Evolutionary conservation across 1,139 yeast species (phyloP).

Genomic region (Yamadazyma friedrichii): DNA sequence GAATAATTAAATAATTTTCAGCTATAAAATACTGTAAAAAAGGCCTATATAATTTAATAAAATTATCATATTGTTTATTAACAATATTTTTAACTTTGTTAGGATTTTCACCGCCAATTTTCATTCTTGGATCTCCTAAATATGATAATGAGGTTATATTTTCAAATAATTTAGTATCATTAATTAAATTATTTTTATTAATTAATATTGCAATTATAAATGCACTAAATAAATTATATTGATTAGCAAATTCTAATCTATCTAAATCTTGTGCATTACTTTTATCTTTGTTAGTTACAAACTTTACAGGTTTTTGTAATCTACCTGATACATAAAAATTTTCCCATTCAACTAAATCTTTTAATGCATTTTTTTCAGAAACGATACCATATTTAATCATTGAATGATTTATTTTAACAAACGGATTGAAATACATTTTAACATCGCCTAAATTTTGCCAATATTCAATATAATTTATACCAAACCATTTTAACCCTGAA

Average conservation of each 20-base stretch:
- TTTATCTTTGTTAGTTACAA: constrained; percentile 52
- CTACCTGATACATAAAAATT: constrained; percentile 89
- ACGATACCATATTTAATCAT: constrained; percentile 87
- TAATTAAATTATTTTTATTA: constrained; percentile 32
- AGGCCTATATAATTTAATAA: constrained; percentile 72
- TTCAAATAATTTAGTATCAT: constrained; percentile 67
- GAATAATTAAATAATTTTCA: constrained; percentile 19
- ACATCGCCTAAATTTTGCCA: constrained; percentile 73
- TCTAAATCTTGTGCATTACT: neutral
- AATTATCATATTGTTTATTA: constrained; percentile 64
- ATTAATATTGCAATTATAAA: constrained; percentile 67
- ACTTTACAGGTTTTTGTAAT: constrained; percentile 88
- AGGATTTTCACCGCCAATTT: constrained; percentile 89
- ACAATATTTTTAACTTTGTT: constrained; percentile 85
- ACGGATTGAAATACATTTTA: constrained; percentile 94
- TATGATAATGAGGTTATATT: constrained; percentile 82
- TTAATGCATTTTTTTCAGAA: constrained; percentile 54
- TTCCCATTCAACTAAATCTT: constrained; percentile 79
- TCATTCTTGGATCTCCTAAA: constrained; percentile 87
- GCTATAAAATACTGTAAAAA: constrained; percentile 32
- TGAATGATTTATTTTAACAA: constrained; percentile 52
- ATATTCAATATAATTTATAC: constrained; percentile 55
- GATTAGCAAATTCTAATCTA: constrained; percentile 48
- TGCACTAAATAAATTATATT: constrained; percentile 76
- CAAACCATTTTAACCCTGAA: constrained; percentile 61